Conservation (phyloP, 2,329 filamentous ascomycete genomes). For the Colletotrichum spinosum region DNA sequence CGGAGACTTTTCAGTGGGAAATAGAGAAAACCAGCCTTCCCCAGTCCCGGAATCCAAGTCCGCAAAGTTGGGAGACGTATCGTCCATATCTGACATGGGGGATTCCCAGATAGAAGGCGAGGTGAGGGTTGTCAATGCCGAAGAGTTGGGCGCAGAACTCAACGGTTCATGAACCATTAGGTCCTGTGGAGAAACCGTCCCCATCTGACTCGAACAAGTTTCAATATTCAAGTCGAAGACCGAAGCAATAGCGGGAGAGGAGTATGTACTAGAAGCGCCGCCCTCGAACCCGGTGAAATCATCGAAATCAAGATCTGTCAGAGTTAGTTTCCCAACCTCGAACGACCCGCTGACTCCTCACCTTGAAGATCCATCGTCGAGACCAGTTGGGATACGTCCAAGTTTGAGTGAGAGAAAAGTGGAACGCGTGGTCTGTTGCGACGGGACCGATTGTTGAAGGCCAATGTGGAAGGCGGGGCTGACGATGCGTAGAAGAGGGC, state of each 20-base stretch:
- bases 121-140: constrained; percentile 84
- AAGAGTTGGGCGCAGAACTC: constrained; percentile 83
- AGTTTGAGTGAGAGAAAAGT: constrained; percentile 72
- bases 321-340: not conserved
- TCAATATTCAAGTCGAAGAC: constrained; percentile 64
- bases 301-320: constrained; percentile 59
- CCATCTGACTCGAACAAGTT: constrained; percentile 65
- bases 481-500: constrained; percentile 76
- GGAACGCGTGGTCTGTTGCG: constrained; percentile 75
- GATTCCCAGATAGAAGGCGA: constrained; percentile 86
- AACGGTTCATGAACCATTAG: constrained; percentile 77
- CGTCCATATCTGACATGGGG: constrained; percentile 76
- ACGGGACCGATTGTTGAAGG: constrained; percentile 66
- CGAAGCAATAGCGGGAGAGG: constrained; percentile 63
- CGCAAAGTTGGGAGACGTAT: constrained; percentile 64
- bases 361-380: constrained; percentile 69
- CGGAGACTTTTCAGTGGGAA: constrained; percentile 62
- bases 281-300: constrained; percentile 69
- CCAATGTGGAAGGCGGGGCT: constrained; percentile 69
- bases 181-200: constrained; percentile 88
- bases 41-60: constrained; percentile 63
- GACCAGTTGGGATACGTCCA: constrained; percentile 58
- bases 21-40: constrained; percentile 79
- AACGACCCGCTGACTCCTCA: constrained; percentile 49
- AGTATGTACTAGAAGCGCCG: constrained; percentile 61